Percentiles rank a stretch among this genome's conserved stretches.
Evolutionary conservation across 257 asterid genomes (phyloP).

Genomic region (Eustoma russellianum): DNA sequence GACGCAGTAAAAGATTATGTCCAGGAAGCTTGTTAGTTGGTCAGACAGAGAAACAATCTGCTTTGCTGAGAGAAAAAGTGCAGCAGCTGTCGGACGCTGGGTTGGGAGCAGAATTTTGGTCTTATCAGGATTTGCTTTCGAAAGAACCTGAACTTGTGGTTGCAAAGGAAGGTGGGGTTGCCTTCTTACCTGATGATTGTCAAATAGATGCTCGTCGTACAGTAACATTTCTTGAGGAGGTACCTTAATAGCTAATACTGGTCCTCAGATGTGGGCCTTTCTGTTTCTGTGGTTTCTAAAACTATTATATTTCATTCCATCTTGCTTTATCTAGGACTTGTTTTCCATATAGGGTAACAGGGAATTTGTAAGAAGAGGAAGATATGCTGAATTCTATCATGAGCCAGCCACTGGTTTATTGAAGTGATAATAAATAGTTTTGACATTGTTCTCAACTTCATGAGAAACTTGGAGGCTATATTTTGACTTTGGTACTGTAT

Average conservation of each 20-base stretch:
- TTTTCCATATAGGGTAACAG: conserved; percentile 52
- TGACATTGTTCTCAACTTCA: conserved; percentile 2
- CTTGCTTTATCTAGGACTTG: conserved; percentile 1
- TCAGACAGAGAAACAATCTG: conserved; percentile 55
- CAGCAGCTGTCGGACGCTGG: conserved; percentile 68
- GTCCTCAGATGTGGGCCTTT: neutral
- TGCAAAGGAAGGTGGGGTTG: conserved; percentile 70
- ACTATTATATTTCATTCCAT: neutral
- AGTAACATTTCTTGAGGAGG: conserved; percentile 73
- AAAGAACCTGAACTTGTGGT: conserved; percentile 74
- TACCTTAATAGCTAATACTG: conserved; percentile 15
- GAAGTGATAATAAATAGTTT: conserved; percentile 33
- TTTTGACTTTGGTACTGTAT: neutral
- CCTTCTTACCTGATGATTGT: conserved; percentile 73
- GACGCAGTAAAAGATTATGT: neutral
- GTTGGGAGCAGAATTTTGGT: conserved; percentile 51
- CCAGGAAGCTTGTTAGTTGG: conserved; percentile 88
- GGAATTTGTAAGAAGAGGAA: conserved; percentile 59
- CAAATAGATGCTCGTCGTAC: conserved; percentile 70
- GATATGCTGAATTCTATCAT: conserved; percentile 84
- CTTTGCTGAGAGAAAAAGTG: conserved; percentile 38
- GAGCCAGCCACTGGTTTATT: conserved; percentile 73
- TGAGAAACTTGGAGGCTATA: neutral
- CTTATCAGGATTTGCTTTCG: conserved; percentile 41
- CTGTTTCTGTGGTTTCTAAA: neutral